Percentiles rank a stretch among this genome's conserved stretches.
phyloP scores from a whole-genome alignment of 2,329 filamentous ascomycete genomes.

The Microdochium bolleyi region DNA sequence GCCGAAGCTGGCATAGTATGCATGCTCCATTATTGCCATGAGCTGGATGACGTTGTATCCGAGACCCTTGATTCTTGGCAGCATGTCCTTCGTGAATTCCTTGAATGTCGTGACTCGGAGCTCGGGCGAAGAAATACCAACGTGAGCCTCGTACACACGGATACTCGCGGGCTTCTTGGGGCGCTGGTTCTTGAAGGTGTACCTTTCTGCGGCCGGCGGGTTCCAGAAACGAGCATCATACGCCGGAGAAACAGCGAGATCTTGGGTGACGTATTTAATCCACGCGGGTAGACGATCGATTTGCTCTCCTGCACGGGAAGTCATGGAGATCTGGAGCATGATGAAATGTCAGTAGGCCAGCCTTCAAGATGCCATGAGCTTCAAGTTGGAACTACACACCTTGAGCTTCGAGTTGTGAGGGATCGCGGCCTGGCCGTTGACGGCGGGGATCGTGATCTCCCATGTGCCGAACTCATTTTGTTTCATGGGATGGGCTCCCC shows the following conservation, averaged over 20 bases:
- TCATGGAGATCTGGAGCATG: constrained; percentile 66
- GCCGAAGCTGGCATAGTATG: constrained; percentile 97
- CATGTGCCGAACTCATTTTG: constrained; percentile 82
- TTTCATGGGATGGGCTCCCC: constrained; percentile 76
- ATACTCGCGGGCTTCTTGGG: constrained; percentile 78
- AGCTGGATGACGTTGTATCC: constrained; percentile 98
- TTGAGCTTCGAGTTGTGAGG: constrained; percentile 94
- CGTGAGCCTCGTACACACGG: constrained; percentile 98
- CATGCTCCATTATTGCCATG: constrained; percentile 99
- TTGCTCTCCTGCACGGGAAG: constrained; percentile 68
- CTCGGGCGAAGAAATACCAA: constrained; percentile 92
- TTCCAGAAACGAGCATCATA: constrained; percentile 99
- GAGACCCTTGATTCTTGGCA: constrained; percentile 80
- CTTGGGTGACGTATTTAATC: constrained; percentile 97
- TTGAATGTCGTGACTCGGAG: constrained; percentile 88
- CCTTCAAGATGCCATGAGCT: too few species aligned
- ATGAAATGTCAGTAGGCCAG: not conserved
- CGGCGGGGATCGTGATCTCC: constrained; percentile 68
- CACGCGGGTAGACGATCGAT: constrained; percentile 88
- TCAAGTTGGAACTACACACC: constrained; percentile 38
- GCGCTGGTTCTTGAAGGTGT: constrained; percentile 74
- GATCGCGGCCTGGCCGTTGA: constrained; percentile 69
- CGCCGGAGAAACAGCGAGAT: constrained; percentile 77
- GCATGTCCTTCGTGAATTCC: constrained; percentile 88
- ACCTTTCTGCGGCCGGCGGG: constrained; percentile 66